Base-by-base conservation (phyloP, 2,329 filamentous ascomycete species). In the Hymenotorrendiella dingleyae region DNA sequence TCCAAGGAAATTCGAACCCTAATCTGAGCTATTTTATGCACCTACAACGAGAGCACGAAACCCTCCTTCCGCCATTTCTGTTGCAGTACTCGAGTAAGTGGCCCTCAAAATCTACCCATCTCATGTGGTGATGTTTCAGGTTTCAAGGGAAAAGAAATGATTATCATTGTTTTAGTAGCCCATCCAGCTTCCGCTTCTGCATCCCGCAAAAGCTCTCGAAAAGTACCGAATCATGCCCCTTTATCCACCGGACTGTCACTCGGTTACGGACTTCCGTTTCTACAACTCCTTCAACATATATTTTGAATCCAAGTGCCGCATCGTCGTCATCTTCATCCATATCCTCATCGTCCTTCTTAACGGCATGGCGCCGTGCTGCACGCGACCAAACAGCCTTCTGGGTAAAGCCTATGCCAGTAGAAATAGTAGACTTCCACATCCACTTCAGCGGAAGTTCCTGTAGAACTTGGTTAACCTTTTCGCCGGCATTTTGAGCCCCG, bases 141-240 rank as follows among this genome's bases (percentile, higher is more conserved):
- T n/a, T n/a, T n/a, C n/a, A n/a, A n/a, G n/a, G n/a, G n/a, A n/a
- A n/a, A n/a, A n/a, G n/a, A n/a, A n/a, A n/a, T n/a, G n/a, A n/a
- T n/a, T n/a, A n/a, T n/a, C n/a, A n/a, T 36, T 14, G 33, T 17
- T 43, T 30, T n/a, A 10, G 16, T 16, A 21, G 11, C 33, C 47
- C 43, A 17, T 56, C 55, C 2, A 70, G 42, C 45, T 72, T 75
- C 26, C 75, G 69, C 62, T 80, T 85, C 33, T 94, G 50, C 68
- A 90, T 88, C 0, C 87, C 89, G 47, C 81, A 84, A 49, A 98
- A 88, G 60, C 90, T 96, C 65, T 94, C 86, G 63, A 91, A 95
- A 0, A 93, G 59, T 1, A 81, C 72, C 14, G 75, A 69, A 52
- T 94, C 85, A 5, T 72, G 69, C 0, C 93, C 91, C 54, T 86